Evolutionary conservation across 1,284 basidiomycete genomes (phyloP), one percentile per base, ranked within the genome.

Genomic region (Fomes fomentarius): DNA sequence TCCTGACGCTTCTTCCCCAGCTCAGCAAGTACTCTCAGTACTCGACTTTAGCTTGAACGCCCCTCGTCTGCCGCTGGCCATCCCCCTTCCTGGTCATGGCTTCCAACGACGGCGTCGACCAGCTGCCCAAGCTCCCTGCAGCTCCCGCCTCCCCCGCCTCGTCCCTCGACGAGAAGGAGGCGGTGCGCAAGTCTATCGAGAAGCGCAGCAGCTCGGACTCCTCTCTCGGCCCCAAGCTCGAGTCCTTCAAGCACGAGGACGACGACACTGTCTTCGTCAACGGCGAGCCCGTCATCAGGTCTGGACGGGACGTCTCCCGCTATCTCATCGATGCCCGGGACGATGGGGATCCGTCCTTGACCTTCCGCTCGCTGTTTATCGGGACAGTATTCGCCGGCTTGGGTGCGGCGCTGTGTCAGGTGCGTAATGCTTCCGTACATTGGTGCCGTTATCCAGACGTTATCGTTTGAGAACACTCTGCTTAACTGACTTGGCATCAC

Each of bases 291-390:
- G 76, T 84, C 34, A 76, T 84, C 48, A 76, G 71, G 2, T 75
- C 71, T 25, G 84, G 84, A 22, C 67, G 61, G 31, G 86, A 89
- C 62, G 85, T 87, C 30, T 84, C 84, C 2, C 75, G 76, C 47
- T 81, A 76, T 60, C 76, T 83, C 15, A 74, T 89, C 49, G 82
- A 85, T 62, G 50, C 80, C 25, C 76, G 84, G 24, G 86, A 89
- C 66, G 85, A 87, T 62, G 80, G 75, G 2, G 86, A 86, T 52
- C 71, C 75, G 3, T 74, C 82, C 0, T 64, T 86, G 21, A 87
- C 85, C 0, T 79, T 87, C 60, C 76, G 85, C 15, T 83, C 82
- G 10, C 60, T 84, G 17, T 63, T 82, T 25, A 65, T 88, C 10
- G 85, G 84, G 0, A 82, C 85, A 0, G 56, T 81, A 0, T 75